Evolutionary conservation across 2,329 filamentous ascomycete species (phyloP).

Genomic region (Ophiobolus disseminans): DNA sequence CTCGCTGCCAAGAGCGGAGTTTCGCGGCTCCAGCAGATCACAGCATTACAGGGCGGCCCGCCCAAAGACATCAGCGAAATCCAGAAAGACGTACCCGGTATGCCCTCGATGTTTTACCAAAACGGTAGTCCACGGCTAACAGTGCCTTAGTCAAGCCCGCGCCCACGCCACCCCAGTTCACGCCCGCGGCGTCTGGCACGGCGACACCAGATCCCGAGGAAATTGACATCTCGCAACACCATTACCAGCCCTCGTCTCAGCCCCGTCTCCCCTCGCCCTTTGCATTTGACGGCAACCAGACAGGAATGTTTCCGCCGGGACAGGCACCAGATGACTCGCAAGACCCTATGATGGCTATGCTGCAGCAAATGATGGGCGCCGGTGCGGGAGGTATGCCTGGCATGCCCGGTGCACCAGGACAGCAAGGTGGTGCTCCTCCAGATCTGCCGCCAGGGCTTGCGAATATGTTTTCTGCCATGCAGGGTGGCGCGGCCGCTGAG

Average conservation of each 20-base stretch:
- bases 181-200: slow-evolving; percentile 31
- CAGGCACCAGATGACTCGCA: slow-evolving; percentile 46
- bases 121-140: slow-evolving; percentile 25
- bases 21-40: slow-evolving; percentile 76
- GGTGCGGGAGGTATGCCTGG: slow-evolving; percentile 47
- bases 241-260: slow-evolving; percentile 64
- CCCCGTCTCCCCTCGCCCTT: slow-evolving; percentile 49
- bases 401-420: slow-evolving; percentile 34
- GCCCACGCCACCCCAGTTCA: slow-evolving; percentile 23
- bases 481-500: slow-evolving; percentile 43
- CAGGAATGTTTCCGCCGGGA: slow-evolving; percentile 26
- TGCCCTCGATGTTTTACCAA: slow-evolving; percentile 2
- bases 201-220: slow-evolving; percentile 69
- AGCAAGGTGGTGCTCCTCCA: slow-evolving; percentile 33
- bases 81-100: slow-evolving; percentile 46
- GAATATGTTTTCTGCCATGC: slow-evolving; percentile 55
- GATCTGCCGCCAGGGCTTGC: slow-evolving; percentile 52
- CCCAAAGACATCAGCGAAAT: slow-evolving; percentile 44
- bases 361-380: slow-evolving; percentile 73
- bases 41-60: slow-evolving; percentile 67
- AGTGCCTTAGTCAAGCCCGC: slow-evolving; percentile 30
- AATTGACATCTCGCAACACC: slow-evolving; percentile 79
- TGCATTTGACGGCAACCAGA: slow-evolving; percentile 34
- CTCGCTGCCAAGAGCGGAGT: slow-evolving; percentile 79
- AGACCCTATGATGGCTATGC: slow-evolving; percentile 77